Percentiles rank a stretch among this genome's conserved stretches.
phyloP scores from a whole-genome alignment of 2,329 filamentous ascomycete species.

The Talaromyces pinophilus region DNA sequence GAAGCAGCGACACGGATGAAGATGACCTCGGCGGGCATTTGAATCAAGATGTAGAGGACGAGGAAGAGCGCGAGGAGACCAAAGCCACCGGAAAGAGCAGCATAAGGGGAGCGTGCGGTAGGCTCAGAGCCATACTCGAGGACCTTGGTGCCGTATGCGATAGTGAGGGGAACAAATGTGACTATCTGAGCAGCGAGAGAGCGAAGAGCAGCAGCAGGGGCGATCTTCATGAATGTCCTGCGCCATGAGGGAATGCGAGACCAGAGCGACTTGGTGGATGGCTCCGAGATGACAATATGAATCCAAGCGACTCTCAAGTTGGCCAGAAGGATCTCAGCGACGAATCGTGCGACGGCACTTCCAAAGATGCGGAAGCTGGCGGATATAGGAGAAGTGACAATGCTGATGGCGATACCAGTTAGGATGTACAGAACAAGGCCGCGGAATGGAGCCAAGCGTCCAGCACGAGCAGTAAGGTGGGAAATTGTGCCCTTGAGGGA shows the following conservation, averaged over 20 bases:
- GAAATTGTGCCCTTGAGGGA: conserved; percentile 59
- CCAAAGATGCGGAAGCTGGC: conserved; percentile 37
- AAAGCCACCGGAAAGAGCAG: conserved; percentile 39
- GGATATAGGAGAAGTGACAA: conserved; percentile 51
- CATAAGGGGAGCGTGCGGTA: conserved; percentile 35
- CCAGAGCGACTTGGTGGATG: conserved; percentile 65
- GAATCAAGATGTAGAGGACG: conserved; percentile 59
- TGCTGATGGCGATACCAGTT: conserved; percentile 48
- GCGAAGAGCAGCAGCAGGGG: conserved; percentile 66
- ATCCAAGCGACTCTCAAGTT: conserved; percentile 78
- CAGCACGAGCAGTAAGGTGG: conserved; percentile 65
- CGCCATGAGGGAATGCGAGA: conserved; percentile 65
- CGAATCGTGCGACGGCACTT: conserved; percentile 52
- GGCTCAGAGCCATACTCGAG: conserved; percentile 39
- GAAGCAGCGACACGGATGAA: conserved; percentile 84
- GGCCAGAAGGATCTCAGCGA: conserved; percentile 63
- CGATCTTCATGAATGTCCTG: conserved; percentile 67
- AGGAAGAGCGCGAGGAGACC: conserved; percentile 48
- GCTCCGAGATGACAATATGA: conserved; percentile 77
- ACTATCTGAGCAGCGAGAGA: conserved; percentile 56
- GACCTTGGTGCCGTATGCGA: conserved; percentile 54
- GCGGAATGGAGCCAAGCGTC: conserved; percentile 68
- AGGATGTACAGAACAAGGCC: conserved; percentile 59
- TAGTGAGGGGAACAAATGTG: conserved; percentile 38
- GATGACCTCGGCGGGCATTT: conserved; percentile 74